These are phyloP conservation scores for Blastobotrys ciferrii DNA, from an alignment of 1,139 yeast species.

Conservation along the genomic window DNA sequence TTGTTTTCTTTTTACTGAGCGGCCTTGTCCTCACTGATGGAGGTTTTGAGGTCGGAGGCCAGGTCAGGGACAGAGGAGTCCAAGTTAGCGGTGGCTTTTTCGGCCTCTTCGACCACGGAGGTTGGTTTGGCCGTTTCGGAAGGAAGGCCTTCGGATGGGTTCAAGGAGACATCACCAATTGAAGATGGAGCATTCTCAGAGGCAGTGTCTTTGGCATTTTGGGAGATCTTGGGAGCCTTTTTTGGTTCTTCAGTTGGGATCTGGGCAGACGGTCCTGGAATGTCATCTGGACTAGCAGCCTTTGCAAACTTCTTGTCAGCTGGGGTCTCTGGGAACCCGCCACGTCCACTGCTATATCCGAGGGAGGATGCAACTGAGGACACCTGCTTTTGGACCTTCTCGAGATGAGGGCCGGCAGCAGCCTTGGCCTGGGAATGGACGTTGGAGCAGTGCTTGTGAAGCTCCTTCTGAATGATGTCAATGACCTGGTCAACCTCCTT, in stretches of 20 bases:
- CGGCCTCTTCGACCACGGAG: constrained; percentile 20
- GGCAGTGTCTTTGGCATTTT: constrained; percentile 27
- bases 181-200: constrained; percentile 12
- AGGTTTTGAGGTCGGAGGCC: constrained; percentile 23
- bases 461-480: constrained; percentile 53
- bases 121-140: constrained; percentile 9
- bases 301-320: constrained; percentile 17
- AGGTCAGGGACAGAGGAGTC: constrained; percentile 16
- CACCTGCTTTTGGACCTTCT: constrained; percentile 38
- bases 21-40: constrained; percentile 22
- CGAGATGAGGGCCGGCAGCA: constrained; percentile 44
- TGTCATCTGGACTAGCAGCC: constrained; percentile 15
- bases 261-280: constrained; percentile 22
- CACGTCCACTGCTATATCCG: constrained; percentile 34
- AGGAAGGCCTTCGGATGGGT: constrained; percentile 19
- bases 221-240: constrained; percentile 32
- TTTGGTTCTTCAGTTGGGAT: constrained; percentile 14
- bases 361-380: constrained; percentile 55
- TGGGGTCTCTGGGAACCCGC: constrained; percentile 33
- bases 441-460: constrained; percentile 52
- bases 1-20: not conserved
- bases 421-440: constrained; percentile 54
- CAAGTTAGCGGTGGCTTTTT: constrained; percentile 8
- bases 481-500: constrained; percentile 76
- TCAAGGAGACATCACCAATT: constrained; percentile 3